Evolutionary conservation across 2,329 filamentous ascomycete species (phyloP).

Genomic region (Neofusicoccum sp.): DNA sequence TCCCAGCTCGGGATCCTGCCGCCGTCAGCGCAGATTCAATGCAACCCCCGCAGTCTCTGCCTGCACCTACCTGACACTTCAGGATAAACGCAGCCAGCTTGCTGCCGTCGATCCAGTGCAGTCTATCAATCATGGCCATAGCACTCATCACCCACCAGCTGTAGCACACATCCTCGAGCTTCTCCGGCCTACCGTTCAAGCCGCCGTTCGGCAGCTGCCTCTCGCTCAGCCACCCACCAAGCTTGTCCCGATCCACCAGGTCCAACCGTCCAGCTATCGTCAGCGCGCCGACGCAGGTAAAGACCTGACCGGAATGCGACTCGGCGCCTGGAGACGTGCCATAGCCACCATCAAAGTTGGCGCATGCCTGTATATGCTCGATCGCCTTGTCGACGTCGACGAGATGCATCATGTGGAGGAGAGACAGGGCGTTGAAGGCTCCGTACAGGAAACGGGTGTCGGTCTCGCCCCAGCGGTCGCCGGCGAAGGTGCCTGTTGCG

Average conservation of each 20-base stretch:
- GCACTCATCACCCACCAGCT: slow-evolving; percentile 98
- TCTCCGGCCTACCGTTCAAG: slow-evolving; percentile 92
- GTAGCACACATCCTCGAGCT: slow-evolving; percentile 95
- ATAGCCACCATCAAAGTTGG: slow-evolving; percentile 94
- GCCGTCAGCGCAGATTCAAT: slow-evolving; percentile 31
- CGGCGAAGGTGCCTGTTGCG: slow-evolving; percentile 83
- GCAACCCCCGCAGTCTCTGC: slow-evolving; percentile 40
- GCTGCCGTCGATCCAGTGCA: slow-evolving; percentile 90
- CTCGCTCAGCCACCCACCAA: slow-evolving; percentile 91
- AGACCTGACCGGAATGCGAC: slow-evolving; percentile 93
- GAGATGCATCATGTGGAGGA: slow-evolving; percentile 72
- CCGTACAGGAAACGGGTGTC: slow-evolving; percentile 95
- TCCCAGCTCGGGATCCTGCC: slow-evolving; percentile 71
- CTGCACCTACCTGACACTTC: slow-evolving; percentile 62
- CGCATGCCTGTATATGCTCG: slow-evolving; percentile 75
- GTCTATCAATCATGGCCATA: slow-evolving; percentile 80
- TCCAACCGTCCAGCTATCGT: slow-evolving; percentile 82
- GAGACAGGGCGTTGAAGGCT: slow-evolving; percentile 84
- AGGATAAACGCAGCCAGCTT: slow-evolving; percentile 83
- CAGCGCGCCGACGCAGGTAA: slow-evolving; percentile 87
- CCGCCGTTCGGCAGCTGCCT: slow-evolving; percentile 85
- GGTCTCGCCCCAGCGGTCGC: slow-evolving; percentile 94
- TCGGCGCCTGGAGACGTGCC: slow-evolving; percentile 88
- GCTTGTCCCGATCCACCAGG: slow-evolving; percentile 76
- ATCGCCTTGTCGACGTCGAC: slow-evolving; percentile 82